Evolutionary conservation across 306 rosid species (phyloP).

Genomic region (Malus domestica): ASM211411v1 NC_041796.1:24967501-24968000

Average conservation of each 20-base stretch:
- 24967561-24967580: neutral
- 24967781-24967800: neutral
- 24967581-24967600: neutral
- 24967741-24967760: neutral
- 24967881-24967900: too few species aligned
- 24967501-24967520: too few species aligned
- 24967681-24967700: neutral
- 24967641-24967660: neutral
- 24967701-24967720: neutral
- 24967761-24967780: neutral
- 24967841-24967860: neutral
- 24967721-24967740: neutral
- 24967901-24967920: slow-evolving; percentile 49
- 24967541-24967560: neutral
- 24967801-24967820: neutral
- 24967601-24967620: neutral
- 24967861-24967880: too few species aligned
- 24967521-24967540: neutral
- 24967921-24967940: slow-evolving; percentile 37
- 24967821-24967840: too few species aligned
- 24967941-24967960: slow-evolving; percentile 55
- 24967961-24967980: slow-evolving; percentile 60
- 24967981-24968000: slow-evolving; percentile 62
- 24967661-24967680: neutral
- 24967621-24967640: neutral